These are phyloP conservation scores for Irpex lacteus DNA, from an alignment of 1,284 basidiomycete species.

Conservation along the genomic window DNA sequence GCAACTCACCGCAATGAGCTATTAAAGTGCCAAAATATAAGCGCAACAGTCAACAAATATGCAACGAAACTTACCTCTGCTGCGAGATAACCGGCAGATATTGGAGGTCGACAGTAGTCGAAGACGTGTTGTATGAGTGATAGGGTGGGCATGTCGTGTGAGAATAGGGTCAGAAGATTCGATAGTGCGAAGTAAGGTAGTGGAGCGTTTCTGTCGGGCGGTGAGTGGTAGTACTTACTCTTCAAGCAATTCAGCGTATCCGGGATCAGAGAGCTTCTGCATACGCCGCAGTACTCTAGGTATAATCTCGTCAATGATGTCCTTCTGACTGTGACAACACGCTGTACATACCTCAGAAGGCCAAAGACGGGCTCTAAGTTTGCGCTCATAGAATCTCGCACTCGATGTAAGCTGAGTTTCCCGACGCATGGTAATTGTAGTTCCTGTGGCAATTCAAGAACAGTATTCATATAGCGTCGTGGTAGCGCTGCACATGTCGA, in stretches of 20 bases:
- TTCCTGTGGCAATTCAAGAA: constrained; percentile 70
- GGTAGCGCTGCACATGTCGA: constrained; percentile 65
- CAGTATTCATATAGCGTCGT: constrained; percentile 87
- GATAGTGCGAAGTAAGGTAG: no score
- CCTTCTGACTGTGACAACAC: not conserved
- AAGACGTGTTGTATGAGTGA: constrained; percentile 85
- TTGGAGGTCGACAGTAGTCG: constrained; percentile 84
- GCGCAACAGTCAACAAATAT: not conserved
- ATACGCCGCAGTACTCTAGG: constrained; percentile 68
- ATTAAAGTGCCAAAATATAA: not conserved
- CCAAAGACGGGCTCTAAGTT: constrained; percentile 86
- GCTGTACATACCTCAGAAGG: constrained; percentile 60
- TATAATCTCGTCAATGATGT: not conserved
- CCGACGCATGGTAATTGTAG: constrained; percentile 58
- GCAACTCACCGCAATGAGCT: constrained; percentile 60
- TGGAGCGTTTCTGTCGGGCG: constrained; percentile 44
- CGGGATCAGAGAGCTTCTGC: constrained; percentile 69
- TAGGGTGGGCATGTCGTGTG: constrained; percentile 86
- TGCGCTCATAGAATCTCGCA: constrained; percentile 87
- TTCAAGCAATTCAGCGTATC: constrained; percentile 68
- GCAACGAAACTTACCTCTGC: constrained; percentile 59
- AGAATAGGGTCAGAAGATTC: constrained; percentile 90
- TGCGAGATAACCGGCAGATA: constrained; percentile 78
- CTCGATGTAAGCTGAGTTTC: constrained; percentile 76
- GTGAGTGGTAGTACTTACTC: constrained; percentile 41